phyloP scores from a whole-genome alignment of 768 basidiomycete genomes.

The Neoboletus brunneissimus region DNA sequence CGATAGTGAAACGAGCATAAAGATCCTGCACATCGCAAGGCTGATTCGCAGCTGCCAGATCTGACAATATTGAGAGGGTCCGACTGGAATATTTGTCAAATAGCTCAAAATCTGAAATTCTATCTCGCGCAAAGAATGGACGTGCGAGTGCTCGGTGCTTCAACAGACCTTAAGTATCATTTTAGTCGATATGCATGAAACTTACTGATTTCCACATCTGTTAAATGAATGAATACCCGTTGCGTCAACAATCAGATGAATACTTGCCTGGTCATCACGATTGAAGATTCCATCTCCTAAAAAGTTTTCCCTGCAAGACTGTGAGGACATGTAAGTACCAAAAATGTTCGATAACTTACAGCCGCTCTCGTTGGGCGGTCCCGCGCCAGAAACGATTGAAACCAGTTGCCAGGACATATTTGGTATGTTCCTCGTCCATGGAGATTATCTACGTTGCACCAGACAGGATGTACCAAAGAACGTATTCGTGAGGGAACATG shows the following conservation, averaged over 20 bases:
- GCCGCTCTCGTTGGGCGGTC: constrained; percentile 56
- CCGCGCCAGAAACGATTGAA: constrained; percentile 71
- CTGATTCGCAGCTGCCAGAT: constrained; percentile 34
- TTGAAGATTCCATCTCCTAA: constrained; percentile 80
- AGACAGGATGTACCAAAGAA: background rate
- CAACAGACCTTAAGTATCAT: constrained; percentile 5
- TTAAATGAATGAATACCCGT: constrained; percentile 6
- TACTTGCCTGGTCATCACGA: constrained; percentile 62
- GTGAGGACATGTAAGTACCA: constrained; percentile 9
- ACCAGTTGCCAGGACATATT: constrained; percentile 62
- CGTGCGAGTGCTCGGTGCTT: constrained; percentile 67
- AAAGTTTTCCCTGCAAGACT: constrained; percentile 40
- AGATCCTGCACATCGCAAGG: constrained; percentile 68
- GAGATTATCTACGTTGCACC: constrained; percentile 53
- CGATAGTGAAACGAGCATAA: constrained; percentile 64
- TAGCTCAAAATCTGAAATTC: constrained; percentile 64
- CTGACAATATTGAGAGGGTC: constrained; percentile 49
- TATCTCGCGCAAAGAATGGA: constrained; percentile 73
- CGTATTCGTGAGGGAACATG: background rate
- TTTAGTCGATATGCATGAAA: background rate
- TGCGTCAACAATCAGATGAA: background rate
- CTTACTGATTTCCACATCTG: constrained; percentile 65
- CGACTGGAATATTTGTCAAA: constrained; percentile 55
- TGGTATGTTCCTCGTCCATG: constrained; percentile 70
- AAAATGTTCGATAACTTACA: constrained; percentile 40